Evolutionary conservation across 2,329 filamentous ascomycete genomes (phyloP).

Genomic region (Diaporthe citri): DNA sequence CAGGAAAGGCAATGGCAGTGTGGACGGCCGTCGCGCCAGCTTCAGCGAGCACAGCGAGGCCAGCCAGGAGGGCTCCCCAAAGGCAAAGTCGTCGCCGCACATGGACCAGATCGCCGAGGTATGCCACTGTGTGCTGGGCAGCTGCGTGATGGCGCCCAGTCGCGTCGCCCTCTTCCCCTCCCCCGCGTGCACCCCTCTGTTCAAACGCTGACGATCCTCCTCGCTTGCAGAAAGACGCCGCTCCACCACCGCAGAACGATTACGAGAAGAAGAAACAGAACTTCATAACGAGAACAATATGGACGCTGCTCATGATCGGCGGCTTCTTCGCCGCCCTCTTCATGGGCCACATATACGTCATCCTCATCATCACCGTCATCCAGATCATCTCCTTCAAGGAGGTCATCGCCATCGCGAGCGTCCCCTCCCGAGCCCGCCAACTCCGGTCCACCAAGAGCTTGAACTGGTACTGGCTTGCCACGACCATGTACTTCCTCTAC

Average conservation of each 20-base stretch:
- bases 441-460: slow-evolving; percentile 94
- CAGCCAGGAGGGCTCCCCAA: slow-evolving; percentile 68
- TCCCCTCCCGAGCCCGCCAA: slow-evolving; percentile 90
- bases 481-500: slow-evolving; percentile 99
- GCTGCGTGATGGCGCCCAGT: neutral
- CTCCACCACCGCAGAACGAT: slow-evolving; percentile 67
- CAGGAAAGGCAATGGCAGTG: slow-evolving; percentile 60
- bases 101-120: slow-evolving; percentile 56
- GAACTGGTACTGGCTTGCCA: slow-evolving; percentile 99
- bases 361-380: slow-evolving; percentile 90
- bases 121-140: slow-evolving; percentile 11
- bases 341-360: slow-evolving; percentile 97
- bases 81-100: slow-evolving; percentile 47
- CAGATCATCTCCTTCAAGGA: slow-evolving; percentile 99
- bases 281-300: slow-evolving; percentile 96
- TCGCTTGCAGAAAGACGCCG: slow-evolving; percentile 55
- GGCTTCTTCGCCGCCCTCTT: slow-evolving; percentile 93
- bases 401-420: slow-evolving; percentile 96
- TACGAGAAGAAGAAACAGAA: slow-evolving; percentile 99
- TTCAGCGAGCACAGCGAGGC: slow-evolving; percentile 79
- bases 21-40: slow-evolving; percentile 74
- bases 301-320: slow-evolving; percentile 97
- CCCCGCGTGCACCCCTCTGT: neutral
- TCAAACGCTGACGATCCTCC: slow-evolving; percentile 41
- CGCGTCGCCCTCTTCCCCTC: slow-evolving; percentile 26